Base-by-base conservation (phyloP, 139 green algal genomes). In the Coelastrella sp. region DNA sequence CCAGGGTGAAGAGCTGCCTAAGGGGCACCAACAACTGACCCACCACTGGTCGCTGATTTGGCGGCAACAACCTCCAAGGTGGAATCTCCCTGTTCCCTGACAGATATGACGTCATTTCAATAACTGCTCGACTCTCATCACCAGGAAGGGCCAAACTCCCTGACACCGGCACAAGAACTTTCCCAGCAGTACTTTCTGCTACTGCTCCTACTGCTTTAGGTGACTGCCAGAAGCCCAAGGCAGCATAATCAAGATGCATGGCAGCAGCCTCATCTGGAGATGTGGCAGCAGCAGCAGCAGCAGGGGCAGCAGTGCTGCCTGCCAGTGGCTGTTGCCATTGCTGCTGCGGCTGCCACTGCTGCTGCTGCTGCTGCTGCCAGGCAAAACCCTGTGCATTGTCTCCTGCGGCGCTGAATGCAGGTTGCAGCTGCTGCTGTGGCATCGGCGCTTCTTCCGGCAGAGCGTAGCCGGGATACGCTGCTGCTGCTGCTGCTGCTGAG, bases 21-120 rank as follows among this genome's bases (percentile, higher is more conserved):
- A 85, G 79, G 8, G 63, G 60, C 40, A 85, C 60, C 27, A 74
- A 23, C 27, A 48, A 35, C 1, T 63, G n/a, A 5, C 60, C 79
- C 25, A 85, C 62, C 40, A 74, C 15, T 13, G 79, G 79, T 9
- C 60, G 41, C 43, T 74, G 43, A 38, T 13, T 43, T 27, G 60
- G 63, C 38, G 63, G 79, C 62, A 85, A 63, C 79, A 85, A 67
- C 60, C 63, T 71, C 60, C 63, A 74, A 4, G 79, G 79, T 7
- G 79, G 62, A 5, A 30, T 53, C 2, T 15, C 6, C 30, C 60
- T 35, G 15, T 19, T 13, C 27, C 79, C 79, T 45, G 60, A 41
- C 15, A 85, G 43, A 32, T 85, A 85, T 9, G 63, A 27, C 21
- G 41, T 62, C 79, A 85, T 85, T 43, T 74, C 79, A 5, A 74